These are phyloP conservation scores for Populus nigra DNA, from an alignment of 345 rosid genomes.

Conservation along the genomic window DNA sequence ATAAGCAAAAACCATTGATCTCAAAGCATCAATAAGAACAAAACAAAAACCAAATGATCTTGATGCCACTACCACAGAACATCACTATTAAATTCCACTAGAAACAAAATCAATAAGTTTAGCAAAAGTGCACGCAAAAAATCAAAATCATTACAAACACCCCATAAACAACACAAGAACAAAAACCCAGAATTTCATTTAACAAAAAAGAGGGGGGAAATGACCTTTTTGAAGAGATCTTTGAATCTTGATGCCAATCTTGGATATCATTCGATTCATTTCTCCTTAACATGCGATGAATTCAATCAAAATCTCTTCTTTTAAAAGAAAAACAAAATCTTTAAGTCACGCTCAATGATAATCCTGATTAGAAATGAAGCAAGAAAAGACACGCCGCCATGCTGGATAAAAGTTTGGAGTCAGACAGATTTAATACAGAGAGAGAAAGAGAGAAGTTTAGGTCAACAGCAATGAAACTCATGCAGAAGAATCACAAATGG, in stretches of 20 bases:
- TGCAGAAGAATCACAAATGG: not conserved
- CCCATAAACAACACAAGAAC: not conserved
- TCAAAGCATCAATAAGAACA: not conserved
- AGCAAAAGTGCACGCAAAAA: conserved; percentile 16
- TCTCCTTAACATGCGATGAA: not conserved
- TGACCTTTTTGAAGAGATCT: conserved; percentile 10
- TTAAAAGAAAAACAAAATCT: not conserved
- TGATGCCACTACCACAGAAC: conserved; percentile 8
- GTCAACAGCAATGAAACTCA: not conserved
- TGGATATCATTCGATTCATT: not conserved
- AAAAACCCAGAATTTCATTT: not conserved
- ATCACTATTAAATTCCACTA: conserved; percentile 13
- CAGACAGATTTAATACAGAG: not conserved
- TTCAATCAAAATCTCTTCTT: not conserved
- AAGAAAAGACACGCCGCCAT: conserved; percentile 19
- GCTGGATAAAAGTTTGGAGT: not conserved
- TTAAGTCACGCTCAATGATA: not conserved
- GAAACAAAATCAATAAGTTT: conserved; percentile 11
- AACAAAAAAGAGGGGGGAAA: not conserved
- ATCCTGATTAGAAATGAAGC: conserved; percentile 7
- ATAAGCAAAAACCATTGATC: not conserved
- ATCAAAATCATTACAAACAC: conserved; percentile 8
- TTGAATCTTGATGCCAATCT: not conserved
- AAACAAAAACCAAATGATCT: conserved; percentile 7
- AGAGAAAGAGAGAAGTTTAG: not conserved